Conservation (phyloP, 352 stramenopile genomes). For the Phytophthora crassamura region DNA sequence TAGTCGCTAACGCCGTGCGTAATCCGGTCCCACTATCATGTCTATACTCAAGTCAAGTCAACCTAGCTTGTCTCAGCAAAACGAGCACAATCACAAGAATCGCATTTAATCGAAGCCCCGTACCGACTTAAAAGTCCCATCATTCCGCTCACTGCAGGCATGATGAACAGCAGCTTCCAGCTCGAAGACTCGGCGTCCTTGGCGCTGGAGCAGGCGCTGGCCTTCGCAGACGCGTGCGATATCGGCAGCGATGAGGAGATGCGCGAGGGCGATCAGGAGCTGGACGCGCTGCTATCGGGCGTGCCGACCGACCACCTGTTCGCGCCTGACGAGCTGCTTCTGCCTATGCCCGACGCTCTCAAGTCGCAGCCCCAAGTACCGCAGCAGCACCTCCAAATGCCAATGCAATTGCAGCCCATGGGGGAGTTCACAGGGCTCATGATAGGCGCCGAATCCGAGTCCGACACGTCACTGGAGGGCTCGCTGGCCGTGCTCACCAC, state of each 20-base stretch:
- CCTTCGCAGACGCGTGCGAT: conserved; percentile 53
- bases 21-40: background rate
- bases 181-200: conserved; percentile 32
- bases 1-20: background rate
- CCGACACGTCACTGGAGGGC: conserved; percentile 26
- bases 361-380: conserved; percentile 6
- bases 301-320: conserved; percentile 30
- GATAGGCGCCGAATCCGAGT: conserved; percentile 9
- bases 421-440: conserved; percentile 33
- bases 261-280: conserved; percentile 8
- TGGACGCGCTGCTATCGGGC: conserved; percentile 33
- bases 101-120: background rate
- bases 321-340: conserved; percentile 18
- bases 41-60: conserved; percentile 7
- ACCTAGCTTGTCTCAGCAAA: conserved; percentile 4
- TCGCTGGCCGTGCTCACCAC: conserved; percentile 37
- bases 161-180: conserved; percentile 34
- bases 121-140: background rate
- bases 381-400: background rate
- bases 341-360: conserved; percentile 17
- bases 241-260: conserved; percentile 35
- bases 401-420: background rate
- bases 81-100: conserved; percentile 17
- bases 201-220: conserved; percentile 45
- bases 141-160: background rate